Evolutionary conservation across 257 asterid genomes (phyloP).

Genomic region (Lantana camara): DNA sequence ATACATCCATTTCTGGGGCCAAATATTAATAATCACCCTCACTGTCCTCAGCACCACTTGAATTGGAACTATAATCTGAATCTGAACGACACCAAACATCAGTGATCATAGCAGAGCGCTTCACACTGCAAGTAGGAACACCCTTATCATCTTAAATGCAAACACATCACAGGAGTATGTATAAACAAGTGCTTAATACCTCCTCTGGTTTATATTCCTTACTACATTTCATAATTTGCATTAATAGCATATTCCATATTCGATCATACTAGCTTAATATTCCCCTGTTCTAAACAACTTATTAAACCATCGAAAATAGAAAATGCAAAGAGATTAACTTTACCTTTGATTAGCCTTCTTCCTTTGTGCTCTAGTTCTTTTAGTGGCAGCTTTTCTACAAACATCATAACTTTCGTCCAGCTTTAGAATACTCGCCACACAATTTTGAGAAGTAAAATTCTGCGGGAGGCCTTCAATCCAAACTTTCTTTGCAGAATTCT

Average conservation of each 20-base stretch:
- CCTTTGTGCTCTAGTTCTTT: background rate
- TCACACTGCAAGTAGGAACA: constrained; percentile 16
- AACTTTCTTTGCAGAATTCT: constrained; percentile 1
- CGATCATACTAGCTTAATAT: too few species aligned
- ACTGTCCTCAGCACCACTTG: background rate
- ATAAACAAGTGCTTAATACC: too few species aligned
- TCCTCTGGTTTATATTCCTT: too few species aligned
- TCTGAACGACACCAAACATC: background rate
- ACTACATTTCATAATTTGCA: too few species aligned
- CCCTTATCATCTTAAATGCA: too few species aligned
- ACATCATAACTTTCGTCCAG: background rate
- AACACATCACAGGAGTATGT: too few species aligned
- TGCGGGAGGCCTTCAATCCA: background rate
- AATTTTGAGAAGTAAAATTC: background rate
- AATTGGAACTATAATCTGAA: background rate
- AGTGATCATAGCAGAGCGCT: background rate
- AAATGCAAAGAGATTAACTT: background rate
- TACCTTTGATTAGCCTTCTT: constrained; percentile 6
- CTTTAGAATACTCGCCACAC: background rate
- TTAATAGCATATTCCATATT: too few species aligned
- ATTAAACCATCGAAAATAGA: background rate
- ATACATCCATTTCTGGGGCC: background rate
- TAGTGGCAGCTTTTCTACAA: background rate
- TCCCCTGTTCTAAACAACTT: too few species aligned
- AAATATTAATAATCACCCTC: background rate